Percentiles rank a stretch among this genome's conserved stretches.
These are phyloP conservation scores for Candida palmyrensis DNA, from an alignment of 805 yeast genomes.

Conservation along the genomic window DNA sequence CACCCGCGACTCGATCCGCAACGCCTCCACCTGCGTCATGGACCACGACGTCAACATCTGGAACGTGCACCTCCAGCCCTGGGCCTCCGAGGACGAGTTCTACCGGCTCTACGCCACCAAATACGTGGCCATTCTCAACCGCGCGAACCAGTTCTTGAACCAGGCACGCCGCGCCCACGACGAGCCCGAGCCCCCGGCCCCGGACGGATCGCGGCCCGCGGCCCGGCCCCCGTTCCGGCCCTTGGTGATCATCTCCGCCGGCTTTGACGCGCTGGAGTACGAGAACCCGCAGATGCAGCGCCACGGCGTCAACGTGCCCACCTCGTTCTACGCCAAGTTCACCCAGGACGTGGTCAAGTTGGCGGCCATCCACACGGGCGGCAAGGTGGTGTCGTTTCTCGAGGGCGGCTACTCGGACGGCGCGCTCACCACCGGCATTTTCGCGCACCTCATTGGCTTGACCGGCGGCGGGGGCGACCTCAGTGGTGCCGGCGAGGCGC, in stretches of 20 bases:
- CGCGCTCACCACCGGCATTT: conserved; percentile 73
- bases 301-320: conserved; percentile 77
- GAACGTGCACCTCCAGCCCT: conserved; percentile 76
- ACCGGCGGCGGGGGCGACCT: conserved; percentile 37
- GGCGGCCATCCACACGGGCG: conserved; percentile 57
- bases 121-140: conserved; percentile 55
- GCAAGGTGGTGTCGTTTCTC: conserved; percentile 60
- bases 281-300: conserved; percentile 84
- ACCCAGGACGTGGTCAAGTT: conserved; percentile 68
- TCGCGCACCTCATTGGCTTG: conserved; percentile 72
- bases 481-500: too few species aligned
- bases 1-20: conserved; percentile 59
- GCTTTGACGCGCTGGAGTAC: conserved; percentile 82
- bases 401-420: conserved; percentile 89
- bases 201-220: conserved; percentile 22
- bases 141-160: conserved; percentile 63
- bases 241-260: conserved; percentile 73
- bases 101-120: conserved; percentile 53
- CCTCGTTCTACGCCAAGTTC: conserved; percentile 67
- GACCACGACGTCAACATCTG: conserved; percentile 77
- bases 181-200: conserved; percentile 28
- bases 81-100: conserved; percentile 61
- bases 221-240: conserved; percentile 39
- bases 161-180: conserved; percentile 41
- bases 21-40: conserved; percentile 74